A percentile compares a stretch with the other conserved stretches of the same genome.
These are phyloP conservation scores for Isabelozyma pseudorhagii DNA, from an alignment of 805 yeast species.

Conservation along the genomic window DNA sequence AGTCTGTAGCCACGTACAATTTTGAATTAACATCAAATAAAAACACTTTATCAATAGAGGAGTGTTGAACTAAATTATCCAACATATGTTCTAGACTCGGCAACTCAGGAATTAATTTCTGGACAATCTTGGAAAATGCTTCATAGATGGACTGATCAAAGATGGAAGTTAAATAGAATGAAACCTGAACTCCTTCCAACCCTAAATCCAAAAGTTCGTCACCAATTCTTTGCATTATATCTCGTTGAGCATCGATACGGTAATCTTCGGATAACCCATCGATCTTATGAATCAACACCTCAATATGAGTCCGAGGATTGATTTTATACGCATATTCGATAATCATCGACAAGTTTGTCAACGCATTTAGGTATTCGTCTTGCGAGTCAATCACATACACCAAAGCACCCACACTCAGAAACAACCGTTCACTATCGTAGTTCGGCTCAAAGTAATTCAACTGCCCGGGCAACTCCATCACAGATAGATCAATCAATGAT, in stretches of 20 bases:
- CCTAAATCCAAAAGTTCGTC: slow-evolving; percentile 90
- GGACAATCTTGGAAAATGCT: slow-evolving; percentile 91
- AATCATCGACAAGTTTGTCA: slow-evolving; percentile 83
- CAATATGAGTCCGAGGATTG: slow-evolving; percentile 83
- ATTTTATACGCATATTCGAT: slow-evolving; percentile 82
- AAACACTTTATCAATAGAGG: slow-evolving; percentile 89
- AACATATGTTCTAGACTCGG: slow-evolving; percentile 85
- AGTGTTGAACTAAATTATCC: slow-evolving; percentile 83
- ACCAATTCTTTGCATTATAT: slow-evolving; percentile 92
- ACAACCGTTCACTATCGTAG: slow-evolving; percentile 73
- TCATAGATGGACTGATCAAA: slow-evolving; percentile 96
- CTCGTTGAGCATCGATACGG: slow-evolving; percentile 90
- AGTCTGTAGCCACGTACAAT: slow-evolving; percentile 93
- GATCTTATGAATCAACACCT: slow-evolving; percentile 91
- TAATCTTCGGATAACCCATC: slow-evolving; percentile 95
- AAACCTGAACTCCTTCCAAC: slow-evolving; percentile 84
- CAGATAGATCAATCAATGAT: slow-evolving; percentile 80
- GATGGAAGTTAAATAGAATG: slow-evolving; percentile 88
- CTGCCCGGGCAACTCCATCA: slow-evolving; percentile 95
- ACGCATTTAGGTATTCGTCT: slow-evolving; percentile 90
- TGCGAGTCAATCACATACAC: slow-evolving; percentile 94
- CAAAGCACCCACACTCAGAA: slow-evolving; percentile 80
- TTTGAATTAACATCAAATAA: slow-evolving; percentile 89
- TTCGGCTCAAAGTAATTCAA: slow-evolving; percentile 83
- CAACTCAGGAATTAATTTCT: slow-evolving; percentile 83